Evolutionary conservation across 495 filamentous ascomycete species (phyloP), one percentile per base, ranked within the genome.

Genomic region (Apiosordaria backusii): DNA sequence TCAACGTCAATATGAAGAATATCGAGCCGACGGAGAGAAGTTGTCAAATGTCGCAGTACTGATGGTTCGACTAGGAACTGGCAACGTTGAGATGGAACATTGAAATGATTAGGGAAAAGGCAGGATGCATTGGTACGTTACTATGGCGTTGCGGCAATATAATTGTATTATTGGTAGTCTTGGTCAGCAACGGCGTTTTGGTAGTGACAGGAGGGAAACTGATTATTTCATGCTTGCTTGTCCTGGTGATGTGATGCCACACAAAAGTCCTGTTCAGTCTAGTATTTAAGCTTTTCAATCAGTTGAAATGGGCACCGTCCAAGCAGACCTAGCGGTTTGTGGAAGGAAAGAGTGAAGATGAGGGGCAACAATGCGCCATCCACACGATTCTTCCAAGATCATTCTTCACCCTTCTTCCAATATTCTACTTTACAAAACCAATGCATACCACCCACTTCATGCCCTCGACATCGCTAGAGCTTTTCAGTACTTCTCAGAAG

Each of bases 51-150:
- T n/a, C n/a, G n/a, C n/a, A n/a, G n/a, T n/a, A n/a, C n/a, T n/a
- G n/a, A n/a, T n/a, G n/a, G n/a, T n/a, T n/a, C n/a, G n/a, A n/a
- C n/a, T n/a, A 9, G 35, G 35, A 13, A 45, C 35, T 45, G 35
- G 35, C 35, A 13, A 13, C 35, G 35, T 45, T 45, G 35, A 15
- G 3, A 13, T 45, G 35, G 35, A 45, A 0, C 35, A 9, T 15
- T 7, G 9, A 9, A 4, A 19, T n/a, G 40, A 7, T 3, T 55
- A 18, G 40, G 35, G 10, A 45, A 18, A 21, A 26, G 22, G 22
- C 53, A 26, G 4, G 25, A 60, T 40, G 58, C 35, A 10, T 52
- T 58, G 15, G 21, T 63, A 72, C 70, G 67, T 72, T 72, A 70
- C 70, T 53, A 63, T 64, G 21, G 55, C 57, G 19, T 23, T 50